phyloP scores from a whole-genome alignment of 441 rosid genomes.

The Gossypium laxum region DNA sequence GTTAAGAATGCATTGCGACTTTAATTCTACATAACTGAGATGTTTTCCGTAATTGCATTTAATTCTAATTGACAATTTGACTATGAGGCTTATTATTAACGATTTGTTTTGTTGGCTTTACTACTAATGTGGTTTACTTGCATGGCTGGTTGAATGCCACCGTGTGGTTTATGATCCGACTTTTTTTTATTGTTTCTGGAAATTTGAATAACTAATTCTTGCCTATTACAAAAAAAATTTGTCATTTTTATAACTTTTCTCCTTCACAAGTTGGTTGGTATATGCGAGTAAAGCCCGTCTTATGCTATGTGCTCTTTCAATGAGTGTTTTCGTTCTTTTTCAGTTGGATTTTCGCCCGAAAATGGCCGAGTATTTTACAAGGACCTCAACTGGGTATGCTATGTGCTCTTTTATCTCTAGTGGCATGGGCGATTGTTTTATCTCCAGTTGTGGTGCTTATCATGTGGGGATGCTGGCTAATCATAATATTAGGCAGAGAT shows the following conservation, averaged over 20 bases:
- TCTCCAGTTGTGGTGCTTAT: constrained; percentile 82
- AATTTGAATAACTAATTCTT: neutral
- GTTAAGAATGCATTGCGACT: neutral
- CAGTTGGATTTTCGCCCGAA: constrained; percentile 99
- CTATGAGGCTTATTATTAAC: neutral
- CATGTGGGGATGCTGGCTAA: constrained; percentile 85
- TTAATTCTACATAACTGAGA: neutral
- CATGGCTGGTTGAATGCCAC: neutral
- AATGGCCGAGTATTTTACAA: constrained; percentile 82
- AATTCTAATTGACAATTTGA: neutral
- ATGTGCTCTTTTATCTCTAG: constrained; percentile 62
- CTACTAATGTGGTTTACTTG: constrained; percentile 12
- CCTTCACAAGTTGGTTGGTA: neutral
- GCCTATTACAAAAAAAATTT: neutral
- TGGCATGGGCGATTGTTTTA: constrained; percentile 71
- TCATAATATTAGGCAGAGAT: constrained; percentile 66
- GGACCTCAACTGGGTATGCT: constrained; percentile 79
- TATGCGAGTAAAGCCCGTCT: neutral
- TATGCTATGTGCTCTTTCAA: neutral
- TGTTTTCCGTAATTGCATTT: constrained; percentile 13
- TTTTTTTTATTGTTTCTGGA: neutral
- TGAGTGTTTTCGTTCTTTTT: constrained; percentile 21
- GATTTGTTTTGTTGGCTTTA: constrained; percentile 10
- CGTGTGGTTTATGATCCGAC: neutral
- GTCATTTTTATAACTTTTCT: neutral